Percentiles rank a stretch among this genome's conserved stretches.
Conservation (phyloP, 345 rosid species). For the Salix exigua region DNA sequence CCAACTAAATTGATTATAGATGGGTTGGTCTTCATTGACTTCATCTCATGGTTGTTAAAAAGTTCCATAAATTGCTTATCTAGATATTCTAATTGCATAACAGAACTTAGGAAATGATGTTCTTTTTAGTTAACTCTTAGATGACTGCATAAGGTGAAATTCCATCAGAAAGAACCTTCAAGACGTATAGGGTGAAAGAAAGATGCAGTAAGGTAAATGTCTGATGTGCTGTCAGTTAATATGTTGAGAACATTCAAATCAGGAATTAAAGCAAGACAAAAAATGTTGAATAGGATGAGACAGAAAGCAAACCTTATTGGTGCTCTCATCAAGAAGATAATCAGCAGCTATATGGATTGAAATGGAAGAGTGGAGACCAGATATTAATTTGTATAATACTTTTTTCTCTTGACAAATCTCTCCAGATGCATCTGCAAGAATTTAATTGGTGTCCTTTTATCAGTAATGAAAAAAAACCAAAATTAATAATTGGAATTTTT, state of each 20-base stretch:
- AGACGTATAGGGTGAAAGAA: neutral
- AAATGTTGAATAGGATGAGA: neutral
- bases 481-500: neutral
- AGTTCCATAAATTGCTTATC: neutral
- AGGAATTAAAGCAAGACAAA: neutral
- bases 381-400: slow-evolving; percentile 81
- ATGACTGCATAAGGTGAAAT: neutral
- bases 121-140: neutral
- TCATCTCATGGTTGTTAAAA: neutral
- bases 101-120: neutral
- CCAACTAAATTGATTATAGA: neutral
- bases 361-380: slow-evolving; percentile 96
- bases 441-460: neutral
- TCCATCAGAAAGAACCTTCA: neutral
- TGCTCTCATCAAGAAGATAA: slow-evolving; percentile 36
- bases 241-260: neutral
- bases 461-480: neutral
- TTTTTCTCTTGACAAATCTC: slow-evolving; percentile 80
- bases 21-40: neutral
- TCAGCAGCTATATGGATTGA: slow-evolving; percentile 54
- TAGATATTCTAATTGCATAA: neutral
- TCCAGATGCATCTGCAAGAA: slow-evolving; percentile 61
- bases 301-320: slow-evolving; percentile 43
- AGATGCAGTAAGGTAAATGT: neutral
- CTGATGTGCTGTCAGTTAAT: neutral